Evolutionary conservation across 1,284 basidiomycete genomes (phyloP).

Genomic region (Ceratobasidium papillatum): DNA sequence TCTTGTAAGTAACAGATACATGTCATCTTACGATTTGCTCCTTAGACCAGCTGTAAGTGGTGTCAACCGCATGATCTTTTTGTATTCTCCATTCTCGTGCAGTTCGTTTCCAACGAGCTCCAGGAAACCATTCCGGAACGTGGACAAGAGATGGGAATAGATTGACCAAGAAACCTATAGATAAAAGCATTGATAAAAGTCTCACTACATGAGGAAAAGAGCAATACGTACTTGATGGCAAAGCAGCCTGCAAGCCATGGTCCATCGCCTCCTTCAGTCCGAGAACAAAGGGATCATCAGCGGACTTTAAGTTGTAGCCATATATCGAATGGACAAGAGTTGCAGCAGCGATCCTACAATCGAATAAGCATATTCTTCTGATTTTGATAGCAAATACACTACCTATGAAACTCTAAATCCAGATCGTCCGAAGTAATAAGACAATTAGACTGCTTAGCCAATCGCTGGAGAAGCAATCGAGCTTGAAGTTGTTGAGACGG

Average conservation of each 20-base stretch:
- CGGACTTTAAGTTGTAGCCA: background rate
- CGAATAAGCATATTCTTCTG: background rate
- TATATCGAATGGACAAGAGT: slow-evolving; percentile 24
- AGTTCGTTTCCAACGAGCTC: slow-evolving; percentile 9
- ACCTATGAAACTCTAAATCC: slow-evolving; percentile 7
- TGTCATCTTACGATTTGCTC: background rate
- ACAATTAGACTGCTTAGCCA: background rate
- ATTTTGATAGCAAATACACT: background rate
- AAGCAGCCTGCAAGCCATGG: background rate
- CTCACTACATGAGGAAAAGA: background rate
- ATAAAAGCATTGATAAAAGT: background rate
- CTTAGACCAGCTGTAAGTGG: slow-evolving; percentile 13
- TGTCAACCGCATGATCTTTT: background rate
- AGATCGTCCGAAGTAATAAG: slow-evolving; percentile 5
- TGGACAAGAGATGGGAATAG: slow-evolving; percentile 16
- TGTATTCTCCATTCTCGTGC: slow-evolving; percentile 21
- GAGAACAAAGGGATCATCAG: slow-evolving; percentile 1
- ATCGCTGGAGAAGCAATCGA: slow-evolving; percentile 4
- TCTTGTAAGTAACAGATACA: background rate
- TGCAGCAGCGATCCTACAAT: background rate
- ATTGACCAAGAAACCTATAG: slow-evolving; percentile 16
- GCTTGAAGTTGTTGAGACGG: slow-evolving; percentile 1
- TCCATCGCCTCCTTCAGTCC: slow-evolving; percentile 11
- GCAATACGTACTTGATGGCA: slow-evolving; percentile 3
- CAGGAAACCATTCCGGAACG: slow-evolving; percentile 28